Conservation (phyloP, 2,329 filamentous ascomycete species). For the Westerdykella aurantiaca region DNA sequence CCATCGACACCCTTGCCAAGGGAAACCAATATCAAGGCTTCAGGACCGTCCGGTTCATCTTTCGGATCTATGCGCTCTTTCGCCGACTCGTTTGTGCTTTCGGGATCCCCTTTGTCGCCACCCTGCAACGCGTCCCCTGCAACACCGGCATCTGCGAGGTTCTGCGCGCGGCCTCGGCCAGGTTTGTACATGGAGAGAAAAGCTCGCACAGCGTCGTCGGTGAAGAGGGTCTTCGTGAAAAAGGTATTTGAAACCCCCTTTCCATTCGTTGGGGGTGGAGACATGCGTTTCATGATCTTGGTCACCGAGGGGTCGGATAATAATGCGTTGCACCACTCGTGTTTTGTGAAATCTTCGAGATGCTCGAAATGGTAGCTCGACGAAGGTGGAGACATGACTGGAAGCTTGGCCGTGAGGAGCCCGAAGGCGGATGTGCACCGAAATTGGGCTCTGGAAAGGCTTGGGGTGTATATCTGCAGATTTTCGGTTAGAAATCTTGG, state of each 20-base stretch:
- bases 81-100: background rate
- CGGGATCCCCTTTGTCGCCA: background rate
- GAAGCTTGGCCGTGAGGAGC: too few species aligned
- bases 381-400: too few species aligned
- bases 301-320: slow-evolving; percentile 20
- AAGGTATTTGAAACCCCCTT: slow-evolving; percentile 14
- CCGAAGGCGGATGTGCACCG: too few species aligned
- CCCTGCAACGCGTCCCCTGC: slow-evolving; percentile 4
- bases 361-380: slow-evolving; percentile 10
- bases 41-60: slow-evolving; percentile 12
- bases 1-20: slow-evolving; percentile 19
- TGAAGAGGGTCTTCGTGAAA: slow-evolving; percentile 20
- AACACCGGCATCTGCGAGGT: slow-evolving; percentile 5
- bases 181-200: slow-evolving; percentile 19
- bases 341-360: slow-evolving; percentile 21
- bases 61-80: background rate
- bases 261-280: slow-evolving; percentile 1
- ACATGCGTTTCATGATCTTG: slow-evolving; percentile 12
- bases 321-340: slow-evolving; percentile 21
- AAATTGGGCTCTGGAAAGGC: too few species aligned
- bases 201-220: slow-evolving; percentile 18
- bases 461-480: too few species aligned
- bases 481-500: too few species aligned
- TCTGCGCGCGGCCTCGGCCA: slow-evolving; percentile 6
- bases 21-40: slow-evolving; percentile 16